phyloP scores from a whole-genome alignment of 75 land plant genomes.

The Gnetum montanum region DNA sequence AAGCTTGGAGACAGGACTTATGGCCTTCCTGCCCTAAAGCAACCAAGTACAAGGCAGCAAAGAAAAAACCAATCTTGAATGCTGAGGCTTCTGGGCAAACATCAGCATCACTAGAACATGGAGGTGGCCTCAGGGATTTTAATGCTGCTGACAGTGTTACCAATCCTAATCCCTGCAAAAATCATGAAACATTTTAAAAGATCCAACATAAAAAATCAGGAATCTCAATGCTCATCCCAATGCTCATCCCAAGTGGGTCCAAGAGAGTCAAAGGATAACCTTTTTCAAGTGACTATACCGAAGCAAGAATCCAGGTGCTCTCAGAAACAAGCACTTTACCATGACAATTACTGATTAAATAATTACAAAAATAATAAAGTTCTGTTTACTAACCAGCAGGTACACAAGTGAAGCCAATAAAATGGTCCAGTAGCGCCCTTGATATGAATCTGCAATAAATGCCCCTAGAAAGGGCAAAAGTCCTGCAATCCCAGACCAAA shows the following conservation, averaged over 20 bases:
- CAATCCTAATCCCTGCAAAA: conserved; percentile 12
- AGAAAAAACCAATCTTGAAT: conserved; percentile 16
- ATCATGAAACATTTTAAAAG: too few relatives aligned
- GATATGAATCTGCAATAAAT: conserved; percentile 25
- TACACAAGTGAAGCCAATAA: conserved; percentile 14
- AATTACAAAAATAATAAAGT: too few relatives aligned
- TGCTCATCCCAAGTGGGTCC: too few relatives aligned
- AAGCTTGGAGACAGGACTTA: conserved; percentile 68
- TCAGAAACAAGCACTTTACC: neutral
- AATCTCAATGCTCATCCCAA: too few relatives aligned
- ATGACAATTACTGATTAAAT: too few relatives aligned
- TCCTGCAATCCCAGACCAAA: conserved; percentile 11
- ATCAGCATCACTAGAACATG: neutral
- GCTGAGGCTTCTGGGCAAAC: neutral
- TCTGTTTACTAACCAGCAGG: conserved; percentile 19
- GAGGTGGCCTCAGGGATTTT: neutral
- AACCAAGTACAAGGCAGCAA: conserved; percentile 30
- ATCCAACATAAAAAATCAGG: too few relatives aligned
- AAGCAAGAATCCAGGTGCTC: too few relatives aligned
- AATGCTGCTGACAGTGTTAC: conserved; percentile 9
- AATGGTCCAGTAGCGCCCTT: conserved; percentile 19
- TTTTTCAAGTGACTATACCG: too few relatives aligned
- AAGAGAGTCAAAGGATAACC: too few relatives aligned
- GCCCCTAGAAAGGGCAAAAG: conserved; percentile 23
- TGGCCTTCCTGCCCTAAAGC: conserved; percentile 53